Conservation (phyloP, 1,284 basidiomycete genomes). For the Sutorius eximius region DNA sequence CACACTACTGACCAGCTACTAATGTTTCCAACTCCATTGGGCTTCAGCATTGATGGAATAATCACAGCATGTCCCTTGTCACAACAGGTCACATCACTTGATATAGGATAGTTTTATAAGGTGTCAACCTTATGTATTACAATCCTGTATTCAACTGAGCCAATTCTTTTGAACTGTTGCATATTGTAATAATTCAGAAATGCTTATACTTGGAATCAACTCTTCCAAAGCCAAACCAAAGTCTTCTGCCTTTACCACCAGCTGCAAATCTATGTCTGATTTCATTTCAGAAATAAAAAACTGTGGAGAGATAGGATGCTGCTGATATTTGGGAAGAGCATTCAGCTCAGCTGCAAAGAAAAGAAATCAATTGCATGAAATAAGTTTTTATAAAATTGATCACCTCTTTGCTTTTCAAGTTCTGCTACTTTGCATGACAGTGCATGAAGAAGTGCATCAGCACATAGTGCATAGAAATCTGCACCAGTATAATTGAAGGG, state of each 20-base stretch:
- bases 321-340: conserved; percentile 45
- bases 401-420: conserved; percentile 74
- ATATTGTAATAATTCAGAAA: conserved; percentile 90
- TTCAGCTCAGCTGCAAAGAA: conserved; percentile 50
- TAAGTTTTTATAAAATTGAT: conserved; percentile 1
- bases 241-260: conserved; percentile 73
- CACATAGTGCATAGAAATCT: conserved; percentile 97
- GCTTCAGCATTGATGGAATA: too few species aligned
- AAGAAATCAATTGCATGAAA: not conserved
- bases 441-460: conserved; percentile 94
- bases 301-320: conserved; percentile 82
- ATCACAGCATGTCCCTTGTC: too few species aligned
- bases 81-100: too few species aligned
- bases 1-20: too few species aligned
- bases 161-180: conserved; percentile 25
- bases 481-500: conserved; percentile 96
- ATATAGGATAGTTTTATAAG: too few species aligned
- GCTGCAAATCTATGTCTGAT: conserved; percentile 66
- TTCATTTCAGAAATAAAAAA: conserved; percentile 93
- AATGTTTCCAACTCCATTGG: too few species aligned
- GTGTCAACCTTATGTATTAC: too few species aligned
- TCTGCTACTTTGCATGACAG: conserved; percentile 88
- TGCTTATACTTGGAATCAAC: conserved; percentile 86
- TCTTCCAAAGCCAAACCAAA: conserved; percentile 77
- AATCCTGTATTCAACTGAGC: conserved; percentile 4